Conservation (phyloP, 2,329 filamentous ascomycete species). For the Ophiostoma quercus region DNA sequence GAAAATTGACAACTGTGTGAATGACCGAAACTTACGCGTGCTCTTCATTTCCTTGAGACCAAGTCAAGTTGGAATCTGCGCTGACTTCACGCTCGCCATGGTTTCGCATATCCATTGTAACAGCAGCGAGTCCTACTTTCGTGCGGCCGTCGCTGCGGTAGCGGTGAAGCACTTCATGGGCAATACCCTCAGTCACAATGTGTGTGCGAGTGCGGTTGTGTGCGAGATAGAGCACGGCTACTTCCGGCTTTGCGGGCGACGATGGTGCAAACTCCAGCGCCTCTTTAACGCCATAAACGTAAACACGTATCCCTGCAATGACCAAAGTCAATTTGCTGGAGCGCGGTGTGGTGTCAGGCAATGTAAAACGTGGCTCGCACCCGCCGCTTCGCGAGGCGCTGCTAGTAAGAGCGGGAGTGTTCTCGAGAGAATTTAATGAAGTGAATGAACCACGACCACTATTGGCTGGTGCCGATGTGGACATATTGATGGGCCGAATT, state of each 20-base stretch:
- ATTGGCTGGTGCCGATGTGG: neutral
- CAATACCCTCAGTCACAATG: neutral
- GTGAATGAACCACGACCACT: neutral
- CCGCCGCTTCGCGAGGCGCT: neutral
- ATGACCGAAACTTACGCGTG: neutral
- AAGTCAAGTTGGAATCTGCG: neutral
- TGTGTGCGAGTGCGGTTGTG: constrained; percentile 1
- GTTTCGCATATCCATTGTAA: neutral
- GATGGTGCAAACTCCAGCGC: neutral
- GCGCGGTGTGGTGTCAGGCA: neutral
- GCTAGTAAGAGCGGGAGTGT: neutral
- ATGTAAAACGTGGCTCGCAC: neutral
- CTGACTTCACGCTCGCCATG: neutral
- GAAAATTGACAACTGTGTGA: neutral
- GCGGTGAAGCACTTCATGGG: neutral
- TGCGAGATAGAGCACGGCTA: neutral
- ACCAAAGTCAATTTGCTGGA: neutral
- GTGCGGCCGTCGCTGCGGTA: neutral
- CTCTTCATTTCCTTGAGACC: neutral
- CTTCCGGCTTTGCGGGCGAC: neutral
- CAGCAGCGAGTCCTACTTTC: neutral
- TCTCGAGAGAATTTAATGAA: neutral
- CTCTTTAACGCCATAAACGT: neutral
- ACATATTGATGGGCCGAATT: neutral
- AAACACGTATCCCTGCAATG: neutral